A percentile compares a stretch with the other conserved stretches of the same genome.
phyloP scores from a whole-genome alignment of 345 rosid genomes.

The Ceriops decandra region DNA sequence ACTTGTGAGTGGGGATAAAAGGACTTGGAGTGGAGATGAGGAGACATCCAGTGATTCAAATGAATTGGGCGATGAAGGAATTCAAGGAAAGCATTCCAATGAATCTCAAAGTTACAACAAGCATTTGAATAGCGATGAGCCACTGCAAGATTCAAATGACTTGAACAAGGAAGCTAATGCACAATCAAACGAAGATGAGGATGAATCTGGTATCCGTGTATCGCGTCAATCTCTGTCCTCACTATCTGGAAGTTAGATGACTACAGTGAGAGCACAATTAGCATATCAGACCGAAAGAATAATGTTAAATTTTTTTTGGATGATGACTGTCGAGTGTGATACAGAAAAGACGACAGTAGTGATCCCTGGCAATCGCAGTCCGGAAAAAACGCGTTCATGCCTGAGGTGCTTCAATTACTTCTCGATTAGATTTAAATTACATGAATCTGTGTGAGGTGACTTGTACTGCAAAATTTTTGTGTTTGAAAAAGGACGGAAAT shows the following conservation, averaged over 20 bases:
- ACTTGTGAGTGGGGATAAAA: background rate
- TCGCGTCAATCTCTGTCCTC: background rate
- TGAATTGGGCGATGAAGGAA: slow-evolving; percentile 4
- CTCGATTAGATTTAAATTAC: no score
- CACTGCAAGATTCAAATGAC: background rate
- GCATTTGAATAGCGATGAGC: background rate
- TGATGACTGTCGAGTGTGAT: no score
- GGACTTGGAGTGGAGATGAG: background rate
- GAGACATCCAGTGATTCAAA: slow-evolving; percentile 2
- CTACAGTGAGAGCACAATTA: background rate
- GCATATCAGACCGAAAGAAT: no score
- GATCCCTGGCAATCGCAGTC: no score
- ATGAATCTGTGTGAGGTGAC: no score
- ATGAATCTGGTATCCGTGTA: background rate
- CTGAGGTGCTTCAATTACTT: no score
- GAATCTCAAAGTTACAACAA: background rate
- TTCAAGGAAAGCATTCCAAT: background rate
- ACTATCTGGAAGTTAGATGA: background rate
- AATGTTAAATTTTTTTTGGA: no score
- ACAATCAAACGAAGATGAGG: background rate
- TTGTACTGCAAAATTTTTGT: no score
- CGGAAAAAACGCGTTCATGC: no score
- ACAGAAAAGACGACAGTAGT: no score
- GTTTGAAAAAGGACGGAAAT: no score
- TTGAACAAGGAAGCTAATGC: background rate